Percentiles rank a stretch among this genome's conserved stretches.
phyloP scores from a whole-genome alignment of 179 eudicot species.

The Camellia oleifera region DNA sequence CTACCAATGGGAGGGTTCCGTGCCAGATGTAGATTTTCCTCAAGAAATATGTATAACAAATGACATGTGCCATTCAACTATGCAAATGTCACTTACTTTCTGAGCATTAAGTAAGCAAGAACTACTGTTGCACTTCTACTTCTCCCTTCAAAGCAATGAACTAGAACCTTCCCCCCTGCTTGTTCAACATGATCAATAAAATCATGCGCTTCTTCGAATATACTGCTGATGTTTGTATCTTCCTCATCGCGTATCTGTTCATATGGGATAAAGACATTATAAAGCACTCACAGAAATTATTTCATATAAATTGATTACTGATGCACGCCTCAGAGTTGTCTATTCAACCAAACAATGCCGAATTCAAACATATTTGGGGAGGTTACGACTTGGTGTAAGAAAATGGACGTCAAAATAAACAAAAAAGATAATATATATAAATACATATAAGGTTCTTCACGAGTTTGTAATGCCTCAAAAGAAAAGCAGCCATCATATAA shows the following conservation, averaged over 20 bases:
- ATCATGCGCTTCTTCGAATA: constrained; percentile 82
- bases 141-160: constrained; percentile 99
- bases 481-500: not conserved
- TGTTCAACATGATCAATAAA: constrained; percentile 73
- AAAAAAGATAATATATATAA: not conserved
- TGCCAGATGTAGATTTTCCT: not conserved
- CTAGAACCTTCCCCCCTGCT: constrained; percentile 81
- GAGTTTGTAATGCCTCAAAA: not conserved
- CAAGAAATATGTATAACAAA: not conserved
- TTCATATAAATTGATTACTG: not conserved
- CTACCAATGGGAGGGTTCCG: not conserved
- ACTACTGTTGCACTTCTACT: constrained; percentile 95
- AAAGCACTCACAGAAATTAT: not conserved
- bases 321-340: not conserved
- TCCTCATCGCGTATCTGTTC: constrained; percentile 83
- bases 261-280: not conserved
- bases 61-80: not conserved
- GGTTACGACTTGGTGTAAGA: not conserved
- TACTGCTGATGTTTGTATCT: constrained; percentile 72
- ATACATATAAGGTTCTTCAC: not conserved
- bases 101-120: constrained; percentile 84
- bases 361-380: not conserved
- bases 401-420: not conserved
- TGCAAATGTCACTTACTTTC: constrained; percentile 66
- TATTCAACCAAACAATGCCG: not conserved